Evolutionary conservation across 768 basidiomycete genomes (phyloP), one percentile per base, ranked within the genome.

Genomic region (Suillus subalutaceus): DNA sequence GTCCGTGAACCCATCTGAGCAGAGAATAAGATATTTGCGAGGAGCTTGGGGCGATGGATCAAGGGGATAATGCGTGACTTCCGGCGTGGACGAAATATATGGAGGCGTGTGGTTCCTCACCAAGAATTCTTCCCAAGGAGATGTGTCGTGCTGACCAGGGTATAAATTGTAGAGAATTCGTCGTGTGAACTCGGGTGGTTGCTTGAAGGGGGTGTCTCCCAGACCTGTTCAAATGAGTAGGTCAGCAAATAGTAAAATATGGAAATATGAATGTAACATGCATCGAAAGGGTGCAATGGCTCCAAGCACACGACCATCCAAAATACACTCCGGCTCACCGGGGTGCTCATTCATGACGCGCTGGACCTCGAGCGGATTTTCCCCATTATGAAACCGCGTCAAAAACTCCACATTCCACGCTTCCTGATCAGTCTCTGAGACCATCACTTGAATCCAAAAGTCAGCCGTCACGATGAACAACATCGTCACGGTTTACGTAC

Each of bases 201-300:
- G 89, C 75, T 90, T 90, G 79, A 90, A 90, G 44, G 88, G 87
- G 65, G 87, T 85, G 70, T 90, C 89, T 26, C 89, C 89, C 62
- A 90, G 81, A 74, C 88, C 89, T 90, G 53, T 65, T 41, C 67
- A 58, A 60, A 18, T 6, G 6, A 60, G 41, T 6, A 30, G 6
- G 59, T 59, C 61, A 60, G 60, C 59, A 56, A 64, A 67, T 63
- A 30, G 40, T 55, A 66, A 53, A 60, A 57, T 53, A 57, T n/a
- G 48, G 65, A 63, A 71, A 73, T 50, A 69, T 70, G 68, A 69
- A 52, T 53, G 59, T 63, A 58, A 83, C 87, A 71, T 73, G 92
- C 91, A 90, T 77, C 92, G 84, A 70, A 89, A 90, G 62, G 91
- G 90, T 4, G 91, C 90, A 37, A 93, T 85, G 64, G 90, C 90